Percentiles rank a stretch among this genome's conserved stretches.
phyloP scores from a whole-genome alignment of 257 asterid species.

The Ophiorrhiza pumila region DNA sequence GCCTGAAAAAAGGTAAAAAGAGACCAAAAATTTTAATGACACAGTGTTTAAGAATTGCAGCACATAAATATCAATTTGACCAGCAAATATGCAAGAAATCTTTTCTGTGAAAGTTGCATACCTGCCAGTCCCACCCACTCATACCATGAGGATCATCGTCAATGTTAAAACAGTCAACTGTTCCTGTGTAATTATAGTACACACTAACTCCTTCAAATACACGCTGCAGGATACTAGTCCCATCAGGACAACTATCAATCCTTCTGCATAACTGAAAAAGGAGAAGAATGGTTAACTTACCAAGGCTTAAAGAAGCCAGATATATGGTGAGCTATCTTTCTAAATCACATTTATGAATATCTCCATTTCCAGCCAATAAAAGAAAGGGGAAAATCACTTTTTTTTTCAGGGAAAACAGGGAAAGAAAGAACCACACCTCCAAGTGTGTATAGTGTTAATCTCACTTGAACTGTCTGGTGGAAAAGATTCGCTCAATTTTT shows the following conservation, averaged over 20 bases:
- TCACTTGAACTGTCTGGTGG: not conserved
- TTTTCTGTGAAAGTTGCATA: constrained; percentile 12
- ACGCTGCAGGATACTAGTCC: constrained; percentile 55
- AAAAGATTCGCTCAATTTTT: not conserved
- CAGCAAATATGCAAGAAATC: constrained; percentile 10
- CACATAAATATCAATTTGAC: not conserved
- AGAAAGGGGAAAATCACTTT: not conserved
- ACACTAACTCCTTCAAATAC: constrained; percentile 73
- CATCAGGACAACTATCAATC: constrained; percentile 63
- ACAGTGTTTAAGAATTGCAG: not conserved
- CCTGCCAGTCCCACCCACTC: constrained; percentile 99
- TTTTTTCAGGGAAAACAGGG: not conserved
- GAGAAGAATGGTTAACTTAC: not conserved
- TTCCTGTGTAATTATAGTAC: constrained; percentile 81
- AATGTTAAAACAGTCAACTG: constrained; percentile 62
- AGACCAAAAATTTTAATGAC: not conserved
- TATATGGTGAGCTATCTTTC: not conserved
- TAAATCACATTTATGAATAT: not conserved
- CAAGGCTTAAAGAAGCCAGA: not conserved
- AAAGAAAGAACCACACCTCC: not conserved
- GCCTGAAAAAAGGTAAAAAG: constrained; percentile 49
- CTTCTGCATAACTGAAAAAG: constrained; percentile 63
- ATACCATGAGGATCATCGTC: constrained; percentile 92
- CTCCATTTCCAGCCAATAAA: not conserved
- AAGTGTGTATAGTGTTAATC: not conserved